phyloP scores from a whole-genome alignment of 805 yeast species.

The Blastobotrys attinorum region DNA sequence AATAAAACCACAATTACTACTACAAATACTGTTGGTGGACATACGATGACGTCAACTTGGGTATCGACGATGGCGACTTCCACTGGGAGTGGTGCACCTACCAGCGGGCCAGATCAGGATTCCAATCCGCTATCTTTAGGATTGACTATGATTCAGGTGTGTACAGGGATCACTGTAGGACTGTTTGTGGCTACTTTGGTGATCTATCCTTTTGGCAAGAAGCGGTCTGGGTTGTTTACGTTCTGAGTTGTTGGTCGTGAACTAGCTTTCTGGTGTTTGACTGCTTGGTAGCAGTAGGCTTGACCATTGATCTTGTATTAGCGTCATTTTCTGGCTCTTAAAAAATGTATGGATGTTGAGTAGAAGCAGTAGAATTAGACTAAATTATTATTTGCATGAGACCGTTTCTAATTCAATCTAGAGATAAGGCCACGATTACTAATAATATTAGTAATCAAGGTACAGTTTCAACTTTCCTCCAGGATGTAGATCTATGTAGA shows the following conservation, averaged over 20 bases:
- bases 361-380: too few species aligned
- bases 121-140: slow-evolving; percentile 24
- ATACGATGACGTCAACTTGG: background rate
- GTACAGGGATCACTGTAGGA: slow-evolving; percentile 92
- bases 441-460: too few species aligned
- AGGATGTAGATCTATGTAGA: too few species aligned
- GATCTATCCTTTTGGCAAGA: slow-evolving; percentile 79
- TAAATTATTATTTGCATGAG: too few species aligned
- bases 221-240: slow-evolving; percentile 73
- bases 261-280: too few species aligned
- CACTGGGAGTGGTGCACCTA: slow-evolving; percentile 7
- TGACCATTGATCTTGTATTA: too few species aligned
- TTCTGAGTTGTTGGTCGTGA: slow-evolving; percentile 13
- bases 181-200: slow-evolving; percentile 82
- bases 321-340: too few species aligned
- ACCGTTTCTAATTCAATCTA: too few species aligned
- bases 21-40: background rate
- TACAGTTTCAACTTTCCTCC: too few species aligned
- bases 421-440: too few species aligned
- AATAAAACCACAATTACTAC: slow-evolving; percentile 18
- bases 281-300: too few species aligned
- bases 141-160: slow-evolving; percentile 81
- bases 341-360: too few species aligned
- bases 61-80: slow-evolving; percentile 9
- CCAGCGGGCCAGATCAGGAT: slow-evolving; percentile 9